A percentile compares a stretch with the other conserved stretches of the same genome.
phyloP scores from a whole-genome alignment of 768 basidiomycete species.

The Phanerodontia chrysosporium region DNA sequence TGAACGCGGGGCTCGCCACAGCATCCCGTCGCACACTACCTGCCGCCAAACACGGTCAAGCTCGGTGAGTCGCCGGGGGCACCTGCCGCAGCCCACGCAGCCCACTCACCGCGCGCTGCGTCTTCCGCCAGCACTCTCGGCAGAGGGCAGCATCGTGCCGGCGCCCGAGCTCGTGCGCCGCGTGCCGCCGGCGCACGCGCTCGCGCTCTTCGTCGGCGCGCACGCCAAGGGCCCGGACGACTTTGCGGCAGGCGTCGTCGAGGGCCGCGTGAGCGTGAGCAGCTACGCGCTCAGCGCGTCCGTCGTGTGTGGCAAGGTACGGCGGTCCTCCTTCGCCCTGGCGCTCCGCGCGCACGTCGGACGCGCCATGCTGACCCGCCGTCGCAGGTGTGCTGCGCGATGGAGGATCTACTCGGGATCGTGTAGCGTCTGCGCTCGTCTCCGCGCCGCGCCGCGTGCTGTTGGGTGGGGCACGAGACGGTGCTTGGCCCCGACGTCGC shows the following conservation, averaged over 20 bases:
- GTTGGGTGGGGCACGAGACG: no score
- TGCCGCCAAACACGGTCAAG: slow-evolving; percentile 92
- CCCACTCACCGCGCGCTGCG: not conserved
- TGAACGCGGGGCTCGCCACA: slow-evolving; percentile 25
- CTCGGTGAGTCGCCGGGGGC: slow-evolving; percentile 72
- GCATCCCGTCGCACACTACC: slow-evolving; percentile 92
- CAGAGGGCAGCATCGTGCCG: slow-evolving; percentile 77
- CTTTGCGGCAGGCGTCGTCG: slow-evolving; percentile 90
- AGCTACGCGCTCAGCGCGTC: slow-evolving; percentile 89
- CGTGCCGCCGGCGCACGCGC: slow-evolving; percentile 73
- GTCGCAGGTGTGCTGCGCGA: slow-evolving; percentile 75
- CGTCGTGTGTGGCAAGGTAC: slow-evolving; percentile 94
- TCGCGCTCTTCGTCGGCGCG: slow-evolving; percentile 95
- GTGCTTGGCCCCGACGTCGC: not conserved
- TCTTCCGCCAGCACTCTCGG: slow-evolving; percentile 77
- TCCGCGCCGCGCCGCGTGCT: slow-evolving; percentile 1
- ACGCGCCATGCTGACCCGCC: slow-evolving; percentile 2
- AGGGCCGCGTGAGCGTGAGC: slow-evolving; percentile 94
- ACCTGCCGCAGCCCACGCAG: not conserved
- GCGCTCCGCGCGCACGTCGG: not conserved
- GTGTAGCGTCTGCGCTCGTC: slow-evolving; percentile 37
- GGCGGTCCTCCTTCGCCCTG: not conserved
- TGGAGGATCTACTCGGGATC: slow-evolving; percentile 95
- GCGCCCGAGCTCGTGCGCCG: slow-evolving; percentile 81
- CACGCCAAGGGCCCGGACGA: slow-evolving; percentile 97